Evolutionary conservation across 176 grass and related monocot species (phyloP).

Genomic region (Oryza glumipatula): DNA sequence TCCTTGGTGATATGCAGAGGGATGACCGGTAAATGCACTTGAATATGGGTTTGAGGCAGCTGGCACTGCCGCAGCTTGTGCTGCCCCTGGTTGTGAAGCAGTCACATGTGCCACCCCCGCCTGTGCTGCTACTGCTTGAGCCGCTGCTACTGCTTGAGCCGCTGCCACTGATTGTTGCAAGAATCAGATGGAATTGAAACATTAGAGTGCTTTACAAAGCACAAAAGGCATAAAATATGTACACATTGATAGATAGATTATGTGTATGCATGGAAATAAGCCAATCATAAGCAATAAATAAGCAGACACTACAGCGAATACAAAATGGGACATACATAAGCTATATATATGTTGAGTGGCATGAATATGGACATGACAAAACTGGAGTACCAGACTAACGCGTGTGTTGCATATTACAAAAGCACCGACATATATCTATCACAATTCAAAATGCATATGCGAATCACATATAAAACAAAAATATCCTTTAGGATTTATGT

Average conservation of each 20-base stretch:
- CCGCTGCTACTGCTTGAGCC: conserved; percentile 34
- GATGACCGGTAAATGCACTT: conserved; percentile 51
- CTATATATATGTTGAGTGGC: neutral
- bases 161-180: conserved; percentile 25
- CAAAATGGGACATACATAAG: neutral
- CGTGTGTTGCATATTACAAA: neutral
- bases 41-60: conserved; percentile 53
- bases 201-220: conserved; percentile 31
- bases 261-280: conserved; percentile 7
- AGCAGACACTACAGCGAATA: neutral
- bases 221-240: neutral
- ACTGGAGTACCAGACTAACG: neutral
- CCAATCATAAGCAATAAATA: neutral
- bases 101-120: conserved; percentile 20
- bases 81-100: conserved; percentile 44
- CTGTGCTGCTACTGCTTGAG: conserved; percentile 24
- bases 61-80: conserved; percentile 41
- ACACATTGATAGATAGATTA: neutral
- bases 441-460: conserved; percentile 12
- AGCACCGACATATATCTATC: neutral
- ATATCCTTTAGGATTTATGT: neutral
- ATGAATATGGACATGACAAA: neutral
- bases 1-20: conserved; percentile 43
- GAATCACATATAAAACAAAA: neutral
- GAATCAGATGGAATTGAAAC: conserved; percentile 19